Evolutionary conservation across 345 rosid genomes (phyloP), one percentile per base, ranked within the genome.

Genomic region (Eucalyptus dawsonii): DNA sequence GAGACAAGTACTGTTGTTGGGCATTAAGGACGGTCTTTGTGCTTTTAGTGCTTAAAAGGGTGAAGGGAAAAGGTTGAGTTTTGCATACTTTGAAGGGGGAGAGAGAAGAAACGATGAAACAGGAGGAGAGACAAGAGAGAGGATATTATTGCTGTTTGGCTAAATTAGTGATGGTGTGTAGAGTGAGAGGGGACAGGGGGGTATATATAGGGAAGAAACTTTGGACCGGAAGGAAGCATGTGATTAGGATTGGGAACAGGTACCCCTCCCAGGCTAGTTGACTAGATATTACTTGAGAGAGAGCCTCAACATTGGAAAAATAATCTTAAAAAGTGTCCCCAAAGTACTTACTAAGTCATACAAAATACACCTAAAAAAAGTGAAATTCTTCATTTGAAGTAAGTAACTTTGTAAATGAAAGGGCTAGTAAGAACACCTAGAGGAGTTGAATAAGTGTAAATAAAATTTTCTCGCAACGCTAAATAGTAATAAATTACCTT

Each of bases 1-100:
- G 87, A 90, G 87, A 89, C 93, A 91, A 89, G 87, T 51, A n/a
- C 60, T 40, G 87, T 45, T 87, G 89, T 51, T 90, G 80, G 81
- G 31, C 95, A 93, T 92, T 50, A 22, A 37, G 47, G 81, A 14
- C 47, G 15, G 86, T 83, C 21, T 22, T 22, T 47, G 15, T 60
- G 87, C 58, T 53, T 86, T 10, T 34, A 17, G 80, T 72, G 81
- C 81, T 37, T 37, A 19, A 34, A 72, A 72, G 27, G 81, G 81
- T 10, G 81, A 37, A 72, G 44, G 45, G 45, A 72, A 42, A 37
- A 37, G 11, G 25, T 19, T 34, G 45, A 19, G 25, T 37, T 37
- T 72, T 72, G 81, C 22, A 19, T 37, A 2, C 81, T 72, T 72
- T 19, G 45, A 72, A 34, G 81, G 22, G 81, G 22, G 81, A 72